Percentiles rank a stretch among this genome's conserved stretches.
Conservation (phyloP, 2,329 filamentous ascomycete species). For the Dactylonectria macrodidyma region DNA sequence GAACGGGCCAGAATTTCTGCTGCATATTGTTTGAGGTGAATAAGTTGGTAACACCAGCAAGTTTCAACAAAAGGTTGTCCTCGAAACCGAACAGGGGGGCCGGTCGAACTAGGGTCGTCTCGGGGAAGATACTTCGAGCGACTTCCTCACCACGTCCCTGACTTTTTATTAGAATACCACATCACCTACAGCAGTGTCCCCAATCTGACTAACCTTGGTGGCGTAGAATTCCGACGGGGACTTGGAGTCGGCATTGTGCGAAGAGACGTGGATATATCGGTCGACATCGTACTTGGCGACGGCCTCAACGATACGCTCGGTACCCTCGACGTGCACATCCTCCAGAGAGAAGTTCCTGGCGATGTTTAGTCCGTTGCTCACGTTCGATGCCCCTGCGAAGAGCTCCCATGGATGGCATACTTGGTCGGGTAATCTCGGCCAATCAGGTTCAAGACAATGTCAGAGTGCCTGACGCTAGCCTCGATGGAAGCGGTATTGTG, state of each 20-base stretch:
- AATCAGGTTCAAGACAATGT: constrained; percentile 97
- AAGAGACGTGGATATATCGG: constrained; percentile 96
- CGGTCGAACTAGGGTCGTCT: constrained; percentile 96
- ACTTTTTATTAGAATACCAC: constrained; percentile 34
- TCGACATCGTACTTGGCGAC: constrained; percentile 98
- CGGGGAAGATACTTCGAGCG: constrained; percentile 90
- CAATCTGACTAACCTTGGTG: constrained; percentile 77
- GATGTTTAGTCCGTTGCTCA: constrained; percentile 39
- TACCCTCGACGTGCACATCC: constrained; percentile 94
- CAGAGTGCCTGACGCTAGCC: constrained; percentile 95
- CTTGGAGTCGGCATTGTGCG: constrained; percentile 86
- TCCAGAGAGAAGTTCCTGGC: constrained; percentile 90
- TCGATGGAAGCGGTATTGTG: constrained; percentile 96
- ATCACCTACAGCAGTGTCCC: not conserved
- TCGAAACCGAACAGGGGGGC: constrained; percentile 96
- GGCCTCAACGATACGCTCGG: constrained; percentile 92
- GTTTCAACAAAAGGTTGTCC: constrained; percentile 89
- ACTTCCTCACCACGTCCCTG: constrained; percentile 86
- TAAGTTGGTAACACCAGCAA: constrained; percentile 85
- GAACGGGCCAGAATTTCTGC: constrained; percentile 91
- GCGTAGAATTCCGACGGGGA: constrained; percentile 91
- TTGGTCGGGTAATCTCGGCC: constrained; percentile 97
- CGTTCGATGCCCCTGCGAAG: not conserved
- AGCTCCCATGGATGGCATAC: constrained; percentile 59
- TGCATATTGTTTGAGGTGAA: constrained; percentile 95